phyloP scores from a whole-genome alignment of 192 early-diverging fungal species.

The Chytriomyces sp. region DNA sequence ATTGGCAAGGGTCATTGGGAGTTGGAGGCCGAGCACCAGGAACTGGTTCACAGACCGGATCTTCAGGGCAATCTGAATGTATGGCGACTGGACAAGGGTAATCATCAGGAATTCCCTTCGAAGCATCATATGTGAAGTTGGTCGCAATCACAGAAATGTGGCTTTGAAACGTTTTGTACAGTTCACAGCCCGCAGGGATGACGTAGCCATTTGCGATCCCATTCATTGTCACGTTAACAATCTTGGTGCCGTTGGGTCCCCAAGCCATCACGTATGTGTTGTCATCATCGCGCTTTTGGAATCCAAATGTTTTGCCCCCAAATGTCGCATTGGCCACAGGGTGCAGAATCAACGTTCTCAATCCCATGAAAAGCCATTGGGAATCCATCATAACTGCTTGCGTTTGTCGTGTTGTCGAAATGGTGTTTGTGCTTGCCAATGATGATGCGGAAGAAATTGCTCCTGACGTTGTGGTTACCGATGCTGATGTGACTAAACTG shows the following conservation, averaged over 20 bases:
- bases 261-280: no score
- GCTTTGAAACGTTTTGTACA: background rate
- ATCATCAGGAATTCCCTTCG: background rate
- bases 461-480: background rate
- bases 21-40: background rate
- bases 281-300: no score
- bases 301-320: no score
- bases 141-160: background rate
- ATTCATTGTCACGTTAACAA: background rate
- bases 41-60: background rate
- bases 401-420: no score
- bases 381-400: no score
- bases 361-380: no score
- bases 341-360: no score
- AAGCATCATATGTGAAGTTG: background rate
- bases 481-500: background rate
- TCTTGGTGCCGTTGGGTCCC: background rate
- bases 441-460: background rate
- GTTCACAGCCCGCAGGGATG: background rate
- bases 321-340: no score
- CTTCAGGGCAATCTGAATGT: background rate
- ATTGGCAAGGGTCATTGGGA: background rate
- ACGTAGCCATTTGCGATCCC: background rate
- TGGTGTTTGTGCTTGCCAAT: no score
- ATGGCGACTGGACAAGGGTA: background rate